Evolutionary conservation across 164 flowering plant species (phyloP).

Genomic region (Nelumbo lutea): DNA sequence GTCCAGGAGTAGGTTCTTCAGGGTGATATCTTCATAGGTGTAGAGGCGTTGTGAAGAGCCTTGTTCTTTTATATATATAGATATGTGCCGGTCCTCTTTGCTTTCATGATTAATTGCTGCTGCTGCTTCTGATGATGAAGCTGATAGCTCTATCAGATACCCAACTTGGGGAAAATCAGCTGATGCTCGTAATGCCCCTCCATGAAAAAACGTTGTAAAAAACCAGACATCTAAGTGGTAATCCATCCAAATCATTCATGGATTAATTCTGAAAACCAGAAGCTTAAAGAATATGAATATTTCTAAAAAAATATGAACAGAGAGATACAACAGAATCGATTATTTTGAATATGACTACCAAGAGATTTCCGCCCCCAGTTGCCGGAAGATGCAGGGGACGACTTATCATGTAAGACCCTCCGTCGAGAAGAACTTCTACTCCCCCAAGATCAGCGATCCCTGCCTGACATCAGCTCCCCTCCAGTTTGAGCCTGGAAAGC

Average conservation of each 20-base stretch:
- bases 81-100: constrained; percentile 1
- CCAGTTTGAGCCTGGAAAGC: constrained; percentile 33
- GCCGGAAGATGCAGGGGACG: constrained; percentile 61
- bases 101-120: background rate
- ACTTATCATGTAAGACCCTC: constrained; percentile 70
- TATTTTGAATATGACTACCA: constrained; percentile 34
- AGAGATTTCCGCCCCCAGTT: constrained; percentile 60
- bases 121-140: constrained; percentile 13
- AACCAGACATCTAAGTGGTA: no score
- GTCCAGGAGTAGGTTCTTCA: constrained; percentile 65
- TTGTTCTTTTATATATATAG: constrained; percentile 1
- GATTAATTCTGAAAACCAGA: no score
- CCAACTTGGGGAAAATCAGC: constrained; percentile 56
- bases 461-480: constrained; percentile 17
- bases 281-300: no score
- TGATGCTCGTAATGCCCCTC: constrained; percentile 76
- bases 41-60: constrained; percentile 17
- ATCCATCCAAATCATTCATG: no score
- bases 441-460: constrained; percentile 86
- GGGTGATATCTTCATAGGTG: constrained; percentile 57
- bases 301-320: no score
- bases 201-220: constrained; percentile 27
- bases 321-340: no score
- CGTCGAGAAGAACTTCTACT: constrained; percentile 57
- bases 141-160: constrained; percentile 62